Evolutionary conservation across 768 basidiomycete genomes (phyloP), one percentile per base, ranked within the genome.

Genomic region (Hygrophorus russula): DNA sequence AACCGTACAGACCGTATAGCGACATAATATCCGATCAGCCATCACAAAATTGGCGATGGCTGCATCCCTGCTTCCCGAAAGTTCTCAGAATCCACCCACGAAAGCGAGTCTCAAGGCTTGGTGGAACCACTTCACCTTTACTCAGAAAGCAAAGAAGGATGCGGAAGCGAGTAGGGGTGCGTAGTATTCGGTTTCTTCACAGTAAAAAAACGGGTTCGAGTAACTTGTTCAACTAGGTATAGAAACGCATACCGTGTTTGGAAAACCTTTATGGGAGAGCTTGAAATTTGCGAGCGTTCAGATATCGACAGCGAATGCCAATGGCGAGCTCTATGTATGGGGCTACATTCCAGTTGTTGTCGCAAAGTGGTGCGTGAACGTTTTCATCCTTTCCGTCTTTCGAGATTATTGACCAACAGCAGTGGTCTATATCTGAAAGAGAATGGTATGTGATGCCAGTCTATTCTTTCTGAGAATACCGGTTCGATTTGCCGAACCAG

Each of bases 281-380:
- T 67, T 98, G 51, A 73, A 73, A 53, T 84, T 83, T 59, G 94
- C 94, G 12, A 84, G 78, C 53, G 94, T 96, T 1, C 92, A 93
- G 56, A 94, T 98, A 57, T 89, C 85, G 8, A 94, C 92, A 11
- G 81, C 87, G 5, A 85, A 83, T 46, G 70, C 82, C 9, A 76
- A 76, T 47, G 90, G 90, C 6, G 79, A 86, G 50, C 70, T 89
- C 13, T 88, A 86, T 57, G 83, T 91, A 4, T 93, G 88, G 84
- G 91, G 93, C 1, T 86, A 85, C 58, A 88, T 99, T 39, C 94
- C 94, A 7, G 89, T 97, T 33, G 92, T 97, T 41, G 94, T 99
- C 33, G 94, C 94, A 36, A 97, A 96, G 65, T 97, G 91, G 89
- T 90, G 53, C 55, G 81, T 51, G 29, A 68, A 64, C 42, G 33